Evolutionary conservation across 805 yeast species (phyloP), one percentile per base, ranked within the genome.

Genomic region (Barnettozyma californica): DNA sequence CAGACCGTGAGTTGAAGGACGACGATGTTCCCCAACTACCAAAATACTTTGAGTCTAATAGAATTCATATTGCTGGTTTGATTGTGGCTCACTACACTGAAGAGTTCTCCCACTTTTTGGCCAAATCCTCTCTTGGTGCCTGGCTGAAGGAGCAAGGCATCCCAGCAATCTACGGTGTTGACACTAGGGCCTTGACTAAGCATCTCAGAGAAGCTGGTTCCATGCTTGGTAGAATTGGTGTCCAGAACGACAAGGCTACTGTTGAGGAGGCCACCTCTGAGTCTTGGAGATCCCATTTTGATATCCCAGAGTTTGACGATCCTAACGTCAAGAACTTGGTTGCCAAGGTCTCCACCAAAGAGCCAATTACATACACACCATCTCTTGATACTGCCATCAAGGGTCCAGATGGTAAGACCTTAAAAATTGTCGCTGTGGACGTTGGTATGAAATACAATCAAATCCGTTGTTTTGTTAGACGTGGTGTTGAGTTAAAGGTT

Each of bases 361-460:
- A 83, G 65, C 94, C 97, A 38, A 78, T 79, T 39, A 67, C 85
- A 53, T 94, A 86, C 72, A 73, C 78, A 31, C 97, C 97, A 45
- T 78, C 81, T 50, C 63, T 76, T 14, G 73, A 72, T 39, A 67
- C 68, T 33, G 69, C 79, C 26, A 73, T 77, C 59, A 77, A 73
- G 61, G 81, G 87, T 57, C 77, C 83, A 58, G 71, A 84, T 65
- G 97, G 97, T 45, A 82, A 85, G 62, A 73, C 82, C 40, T 68
- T 92, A 56, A 83, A 94, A 68, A 86, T 94, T 55, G 69, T 94
- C 35, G 96, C 97, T 20, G 75, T 94, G 54, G 99, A 94, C 70
- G 97, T 91, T 49, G 99, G 99, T 78, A 87, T 94, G 88, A 94
- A 94, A 72, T 92, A 76, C 75, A 94, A 94, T 72, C 99, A 94